Conservation (phyloP, 345 rosid genomes). For the Gossypium thurberi region DNA sequence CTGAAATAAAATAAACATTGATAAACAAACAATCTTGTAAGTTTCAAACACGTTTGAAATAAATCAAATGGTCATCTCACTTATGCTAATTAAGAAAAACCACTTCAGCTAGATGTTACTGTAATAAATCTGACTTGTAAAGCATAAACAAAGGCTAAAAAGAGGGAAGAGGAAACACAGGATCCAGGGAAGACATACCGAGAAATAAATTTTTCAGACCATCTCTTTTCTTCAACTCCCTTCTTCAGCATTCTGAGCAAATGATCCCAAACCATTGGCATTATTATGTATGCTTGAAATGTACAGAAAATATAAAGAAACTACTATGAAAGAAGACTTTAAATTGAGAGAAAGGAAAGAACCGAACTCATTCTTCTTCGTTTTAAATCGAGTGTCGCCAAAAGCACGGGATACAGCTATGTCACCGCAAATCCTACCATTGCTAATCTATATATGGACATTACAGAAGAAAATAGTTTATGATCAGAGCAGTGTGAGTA, state of each 20-base stretch:
- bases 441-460: slow-evolving; percentile 43
- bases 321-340: neutral
- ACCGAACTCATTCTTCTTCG: slow-evolving; percentile 75
- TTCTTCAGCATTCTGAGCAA: slow-evolving; percentile 74
- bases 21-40: slow-evolving; percentile 4
- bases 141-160: neutral
- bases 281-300: neutral
- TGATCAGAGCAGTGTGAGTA: neutral
- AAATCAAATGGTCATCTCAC: neutral
- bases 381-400: slow-evolving; percentile 85
- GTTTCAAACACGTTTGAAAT: neutral
- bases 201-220: slow-evolving; percentile 87
- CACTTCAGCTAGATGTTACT: neutral
- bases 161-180: slow-evolving; percentile 4
- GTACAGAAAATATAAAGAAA: slow-evolving; percentile 2
- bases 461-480: slow-evolving; percentile 8
- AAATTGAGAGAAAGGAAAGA: slow-evolving; percentile 11
- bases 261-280: slow-evolving; percentile 5
- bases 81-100: slow-evolving; percentile 2
- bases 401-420: slow-evolving; percentile 94
- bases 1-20: slow-evolving; percentile 31
- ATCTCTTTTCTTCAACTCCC: slow-evolving; percentile 74
- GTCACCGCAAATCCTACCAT: slow-evolving; percentile 94
- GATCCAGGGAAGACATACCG: slow-evolving; percentile 35
- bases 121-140: neutral